Evolutionary conservation across 1,284 basidiomycete genomes (phyloP).

Genomic region (Cerrena zonata): DNA sequence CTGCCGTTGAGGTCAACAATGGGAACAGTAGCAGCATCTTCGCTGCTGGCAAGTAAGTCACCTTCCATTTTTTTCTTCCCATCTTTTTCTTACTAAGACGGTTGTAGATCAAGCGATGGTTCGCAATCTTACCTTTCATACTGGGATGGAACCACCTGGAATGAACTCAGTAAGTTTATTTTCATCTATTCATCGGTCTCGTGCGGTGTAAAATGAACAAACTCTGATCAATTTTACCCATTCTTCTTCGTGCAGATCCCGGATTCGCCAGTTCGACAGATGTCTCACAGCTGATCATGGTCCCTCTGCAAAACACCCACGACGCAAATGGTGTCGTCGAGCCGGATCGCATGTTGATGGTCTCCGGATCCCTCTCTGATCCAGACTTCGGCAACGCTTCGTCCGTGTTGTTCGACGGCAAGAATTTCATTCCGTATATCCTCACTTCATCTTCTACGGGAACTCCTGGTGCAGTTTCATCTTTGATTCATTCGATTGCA

Average conservation of each 20-base stretch:
- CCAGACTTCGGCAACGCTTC: slow-evolving; percentile 73
- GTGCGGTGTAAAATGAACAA: slow-evolving; percentile 7
- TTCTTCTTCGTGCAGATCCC: slow-evolving; percentile 36
- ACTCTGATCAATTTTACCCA: not conserved
- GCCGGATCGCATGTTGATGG: slow-evolving; percentile 83
- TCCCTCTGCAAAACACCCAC: slow-evolving; percentile 78
- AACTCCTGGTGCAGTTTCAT: slow-evolving; percentile 65
- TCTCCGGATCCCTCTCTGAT: slow-evolving; percentile 77
- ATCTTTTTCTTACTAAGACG: not conserved
- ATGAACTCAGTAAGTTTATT: slow-evolving; percentile 45
- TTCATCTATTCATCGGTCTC: not conserved
- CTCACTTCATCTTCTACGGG: slow-evolving; percentile 66
- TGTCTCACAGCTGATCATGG: slow-evolving; percentile 83
- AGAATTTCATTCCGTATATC: slow-evolving; percentile 79
- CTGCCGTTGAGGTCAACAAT: slow-evolving; percentile 82
- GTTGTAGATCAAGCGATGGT: slow-evolving; percentile 46
- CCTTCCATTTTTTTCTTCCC: not conserved
- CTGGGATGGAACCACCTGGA: slow-evolving; percentile 80
- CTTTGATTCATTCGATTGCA: slow-evolving; percentile 76
- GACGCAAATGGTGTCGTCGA: slow-evolving; percentile 68
- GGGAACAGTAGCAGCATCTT: slow-evolving; percentile 81
- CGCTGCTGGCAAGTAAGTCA: slow-evolving; percentile 73
- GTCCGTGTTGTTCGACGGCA: slow-evolving; percentile 83
- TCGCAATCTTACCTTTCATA: slow-evolving; percentile 68
- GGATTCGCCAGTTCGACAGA: slow-evolving; percentile 49